phyloP scores from a whole-genome alignment of 2,329 filamentous ascomycete genomes.

The Ascochyta fabae region DNA sequence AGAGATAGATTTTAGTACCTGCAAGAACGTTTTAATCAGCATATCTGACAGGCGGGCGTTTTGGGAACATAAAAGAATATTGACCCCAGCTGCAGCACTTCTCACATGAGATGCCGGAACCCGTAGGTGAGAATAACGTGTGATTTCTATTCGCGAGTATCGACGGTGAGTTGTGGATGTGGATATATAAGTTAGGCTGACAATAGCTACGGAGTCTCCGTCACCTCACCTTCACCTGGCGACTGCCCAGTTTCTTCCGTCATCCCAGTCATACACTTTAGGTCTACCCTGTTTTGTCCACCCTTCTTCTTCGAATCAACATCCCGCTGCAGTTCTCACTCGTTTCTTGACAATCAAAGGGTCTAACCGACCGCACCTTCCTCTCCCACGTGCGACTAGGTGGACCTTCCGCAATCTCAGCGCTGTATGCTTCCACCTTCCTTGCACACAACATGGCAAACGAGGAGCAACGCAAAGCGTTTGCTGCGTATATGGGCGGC shows the following conservation, averaged over 20 bases:
- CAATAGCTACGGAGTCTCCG: not conserved
- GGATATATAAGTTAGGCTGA: not conserved
- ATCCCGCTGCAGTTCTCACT: not conserved
- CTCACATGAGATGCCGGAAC: not conserved
- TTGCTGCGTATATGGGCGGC: slow-evolving; percentile 40
- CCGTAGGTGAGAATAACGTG: too few relatives aligned
- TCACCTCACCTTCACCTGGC: slow-evolving; percentile 10
- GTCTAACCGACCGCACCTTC: not conserved
- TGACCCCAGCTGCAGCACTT: slow-evolving; percentile 1
- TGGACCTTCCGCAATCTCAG: slow-evolving; percentile 17
- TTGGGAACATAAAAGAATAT: slow-evolving; percentile 37
- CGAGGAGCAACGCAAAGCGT: slow-evolving; percentile 41
- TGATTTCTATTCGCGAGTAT: too few relatives aligned
- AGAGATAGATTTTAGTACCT: slow-evolving; percentile 33
- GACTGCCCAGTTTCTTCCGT: not conserved
- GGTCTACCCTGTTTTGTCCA: not conserved
- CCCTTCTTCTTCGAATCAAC: not conserved
- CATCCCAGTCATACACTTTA: not conserved
- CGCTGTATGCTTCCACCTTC: slow-evolving; percentile 21
- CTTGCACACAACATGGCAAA: slow-evolving; percentile 32
- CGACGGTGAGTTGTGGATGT: too few relatives aligned
- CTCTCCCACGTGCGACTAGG: slow-evolving; percentile 1
- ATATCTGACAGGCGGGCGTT: slow-evolving; percentile 35
- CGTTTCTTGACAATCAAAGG: not conserved
- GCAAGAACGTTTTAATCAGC: slow-evolving; percentile 37